Conservation (phyloP, 805 yeast genomes). For the Lachancea thermotolerans region DNA sequence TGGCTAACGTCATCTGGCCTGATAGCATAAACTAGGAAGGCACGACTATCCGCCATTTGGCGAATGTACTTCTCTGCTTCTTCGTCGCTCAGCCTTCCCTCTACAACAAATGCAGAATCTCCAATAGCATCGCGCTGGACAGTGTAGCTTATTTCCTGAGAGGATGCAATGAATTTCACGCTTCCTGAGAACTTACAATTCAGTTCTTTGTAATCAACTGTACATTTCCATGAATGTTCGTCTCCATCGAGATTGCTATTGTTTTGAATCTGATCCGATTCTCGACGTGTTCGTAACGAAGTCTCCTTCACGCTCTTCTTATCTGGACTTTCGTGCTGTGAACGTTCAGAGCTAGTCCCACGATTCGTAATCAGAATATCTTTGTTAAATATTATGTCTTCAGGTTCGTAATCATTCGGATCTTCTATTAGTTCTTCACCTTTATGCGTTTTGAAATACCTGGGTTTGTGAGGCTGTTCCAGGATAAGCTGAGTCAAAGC, state of each 20-base stretch:
- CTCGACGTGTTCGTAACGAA: not conserved
- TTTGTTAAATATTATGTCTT: constrained; percentile 29
- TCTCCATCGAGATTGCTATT: no score
- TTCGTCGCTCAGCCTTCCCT: constrained; percentile 25
- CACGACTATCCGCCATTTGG: constrained; percentile 17
- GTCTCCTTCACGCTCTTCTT: no score
- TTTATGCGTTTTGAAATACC: constrained; percentile 74
- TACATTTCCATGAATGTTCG: not conserved
- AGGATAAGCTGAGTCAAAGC: constrained; percentile 63
- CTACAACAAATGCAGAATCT: constrained; percentile 33
- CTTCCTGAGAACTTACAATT: constrained; percentile 11
- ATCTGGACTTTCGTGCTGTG: no score
- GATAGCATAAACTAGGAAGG: constrained; percentile 18
- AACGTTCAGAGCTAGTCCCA: not conserved
- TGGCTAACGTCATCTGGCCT: constrained; percentile 11
- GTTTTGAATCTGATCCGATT: not conserved
- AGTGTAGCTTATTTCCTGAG: constrained; percentile 12
- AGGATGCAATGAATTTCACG: constrained; percentile 13
- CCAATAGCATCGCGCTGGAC: constrained; percentile 21
- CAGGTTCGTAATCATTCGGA: constrained; percentile 31
- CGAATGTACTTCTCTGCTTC: constrained; percentile 20
- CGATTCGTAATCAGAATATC: constrained; percentile 10
- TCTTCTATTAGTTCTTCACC: constrained; percentile 78
- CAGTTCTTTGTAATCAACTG: constrained; percentile 12
- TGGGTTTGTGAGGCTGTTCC: constrained; percentile 51